Evolutionary conservation across 148 eudicot species (phyloP), one percentile per base, ranked within the genome.

Genomic region (Pharnaceum exiguum): DNA sequence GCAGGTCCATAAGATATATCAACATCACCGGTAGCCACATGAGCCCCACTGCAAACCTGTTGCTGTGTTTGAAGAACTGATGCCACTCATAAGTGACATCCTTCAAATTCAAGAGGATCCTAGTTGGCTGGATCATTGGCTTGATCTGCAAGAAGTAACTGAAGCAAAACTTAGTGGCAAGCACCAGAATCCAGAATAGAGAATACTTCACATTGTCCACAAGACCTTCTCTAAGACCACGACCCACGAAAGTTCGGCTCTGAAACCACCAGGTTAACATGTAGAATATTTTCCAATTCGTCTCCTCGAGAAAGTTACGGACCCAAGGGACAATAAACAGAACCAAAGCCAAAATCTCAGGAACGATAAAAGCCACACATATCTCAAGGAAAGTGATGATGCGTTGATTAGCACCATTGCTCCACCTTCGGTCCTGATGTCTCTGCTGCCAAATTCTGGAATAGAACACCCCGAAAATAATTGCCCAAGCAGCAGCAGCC

Each of bases 241-340:
- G 78, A 11, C 96, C 97, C 24, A 91, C 96, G 61, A 82, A 91
- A 10, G 73, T 71, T 57, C 95, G 71, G 5, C 78, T 68, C 8
- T 91, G 82, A 55, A 91, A 91, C 97, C 97, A 91, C 97, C 97
- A 91, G 5, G 93, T 87, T 8, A 87, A 10, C 67, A 78, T 50
- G 46, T 84, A 77, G 13, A 91, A 53, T 17, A 76, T 42, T 26
- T 75, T 68, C 73, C 79, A 91, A 71, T 87, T 71, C 12, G 76
- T 57, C 43, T 71, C 75, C 73, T 91, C 97, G 8, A 91, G 48
- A 8, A 75, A 45, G 71, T 91, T 91, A 29, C 96, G 65, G 16
- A 91, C 25, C 84, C 87, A 91, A 0, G 97, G 97, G 18, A 91
- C 38, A 42, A 84, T 49, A 57, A 91, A 91, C 15, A 91, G 74